Conservation (phyloP, 352 stramenopile species). For the Saprolegnia diclina region DNA sequence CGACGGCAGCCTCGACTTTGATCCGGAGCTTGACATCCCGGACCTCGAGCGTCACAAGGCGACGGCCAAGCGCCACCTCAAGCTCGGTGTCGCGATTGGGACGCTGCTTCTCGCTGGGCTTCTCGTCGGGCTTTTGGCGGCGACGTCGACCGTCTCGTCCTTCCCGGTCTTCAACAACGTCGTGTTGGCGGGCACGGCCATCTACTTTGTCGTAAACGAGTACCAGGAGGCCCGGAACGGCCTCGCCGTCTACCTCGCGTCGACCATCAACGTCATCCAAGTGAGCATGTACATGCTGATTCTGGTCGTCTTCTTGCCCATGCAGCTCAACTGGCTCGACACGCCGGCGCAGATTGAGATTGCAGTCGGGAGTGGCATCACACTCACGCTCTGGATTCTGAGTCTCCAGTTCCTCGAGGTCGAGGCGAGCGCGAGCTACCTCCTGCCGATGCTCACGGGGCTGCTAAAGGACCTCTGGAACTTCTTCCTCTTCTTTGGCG, state of each 20-base stretch:
- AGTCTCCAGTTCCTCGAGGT: slow-evolving; percentile 7
- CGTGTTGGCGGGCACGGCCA: not conserved
- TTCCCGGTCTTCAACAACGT: slow-evolving; percentile 9
- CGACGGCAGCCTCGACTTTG: slow-evolving; percentile 14
- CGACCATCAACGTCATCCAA: slow-evolving; percentile 10
- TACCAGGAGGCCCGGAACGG: not conserved
- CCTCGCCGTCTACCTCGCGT: not conserved
- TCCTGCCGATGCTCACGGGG: not conserved
- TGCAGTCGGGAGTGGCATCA: not conserved
- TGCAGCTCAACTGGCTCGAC: not conserved
- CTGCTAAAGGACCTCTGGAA: slow-evolving; percentile 10
- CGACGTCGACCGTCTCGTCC: not conserved
- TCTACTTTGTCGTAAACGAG: slow-evolving; percentile 20
- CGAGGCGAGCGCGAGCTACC: not conserved
- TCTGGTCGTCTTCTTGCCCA: not conserved
- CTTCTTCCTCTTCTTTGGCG: slow-evolving; percentile 20
- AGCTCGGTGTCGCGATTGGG: not conserved
- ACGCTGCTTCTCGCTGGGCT: not conserved
- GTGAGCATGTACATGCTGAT: not conserved
- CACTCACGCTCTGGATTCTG: slow-evolving; percentile 8
- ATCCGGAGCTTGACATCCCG: slow-evolving; percentile 5
- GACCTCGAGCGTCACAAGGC: slow-evolving; percentile 15
- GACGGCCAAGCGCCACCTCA: not conserved
- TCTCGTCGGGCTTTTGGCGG: not conserved
- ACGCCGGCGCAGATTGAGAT: not conserved